Conservation (phyloP, 2,329 filamentous ascomycete species). For the Aspergillus aculeatus region DNA sequence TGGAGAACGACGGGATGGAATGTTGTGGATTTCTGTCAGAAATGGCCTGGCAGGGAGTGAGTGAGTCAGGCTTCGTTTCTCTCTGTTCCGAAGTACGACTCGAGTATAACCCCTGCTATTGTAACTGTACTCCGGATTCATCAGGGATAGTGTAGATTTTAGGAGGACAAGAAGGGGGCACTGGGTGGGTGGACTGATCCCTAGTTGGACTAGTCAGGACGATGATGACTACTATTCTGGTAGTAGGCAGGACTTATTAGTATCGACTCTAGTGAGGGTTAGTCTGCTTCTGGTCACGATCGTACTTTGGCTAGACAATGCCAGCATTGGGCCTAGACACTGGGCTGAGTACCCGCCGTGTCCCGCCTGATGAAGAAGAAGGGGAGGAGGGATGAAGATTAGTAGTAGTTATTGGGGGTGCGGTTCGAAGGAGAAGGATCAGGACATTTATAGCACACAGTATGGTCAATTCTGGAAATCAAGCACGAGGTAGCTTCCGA, state of each 20-base stretch:
- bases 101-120: too few relatives aligned
- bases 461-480: neutral
- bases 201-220: neutral
- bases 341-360: conserved; percentile 14
- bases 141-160: too few relatives aligned
- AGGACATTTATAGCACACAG: neutral
- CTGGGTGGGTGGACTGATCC: neutral
- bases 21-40: neutral
- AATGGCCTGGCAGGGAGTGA: too few relatives aligned
- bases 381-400: neutral
- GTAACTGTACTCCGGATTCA: too few relatives aligned
- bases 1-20: neutral
- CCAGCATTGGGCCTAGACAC: conserved; percentile 12
- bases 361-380: conserved; percentile 5
- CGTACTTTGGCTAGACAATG: conserved; percentile 6
- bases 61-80: neutral
- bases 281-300: neutral
- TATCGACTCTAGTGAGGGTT: neutral
- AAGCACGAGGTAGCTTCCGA: neutral
- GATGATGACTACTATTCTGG: neutral
- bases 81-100: neutral
- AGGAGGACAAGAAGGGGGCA: neutral
- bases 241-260: neutral
- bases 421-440: neutral
- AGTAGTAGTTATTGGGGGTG: neutral